Base-by-base conservation (phyloP, 192 early-diverging fungal genomes). In the Coemansia sp. region DNA sequence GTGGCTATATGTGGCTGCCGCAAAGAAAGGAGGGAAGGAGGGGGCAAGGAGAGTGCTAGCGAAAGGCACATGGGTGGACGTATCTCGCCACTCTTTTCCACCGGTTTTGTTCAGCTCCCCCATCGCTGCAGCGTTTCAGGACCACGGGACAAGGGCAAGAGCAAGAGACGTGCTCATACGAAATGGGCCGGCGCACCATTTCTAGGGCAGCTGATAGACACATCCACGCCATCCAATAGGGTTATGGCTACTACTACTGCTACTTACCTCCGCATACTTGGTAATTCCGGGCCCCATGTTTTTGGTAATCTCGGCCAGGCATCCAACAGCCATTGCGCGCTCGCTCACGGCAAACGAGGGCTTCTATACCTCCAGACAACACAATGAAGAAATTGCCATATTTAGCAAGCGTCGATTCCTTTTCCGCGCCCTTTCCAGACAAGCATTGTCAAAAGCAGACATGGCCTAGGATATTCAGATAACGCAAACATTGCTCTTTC, bases 321-420 rank as follows among this genome's bases (percentile, higher is more conserved):
- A 93, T 10, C 94, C 94, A 42, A 94, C 86, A 8, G 93, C 91
- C 93, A 95, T 94, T 39, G 90, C 92, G 37, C 94, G 90, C 71
- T 96, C 94, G 53, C 87, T 84, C 23, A 83, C 75, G 3, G 87
- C 85, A 63, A 87, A 85, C 18, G 84, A 65, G 37, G 86, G 75
- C 71, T 68, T 85, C 83, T 92, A 92, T 66, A 42, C 5, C 37
- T 77, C 65, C n/a, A 67, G 16, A 68, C 23, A 63, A 41, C 60
- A 12, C 56, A 65, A 20, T 38, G 13, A 20, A 60, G 18, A 26
- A 37, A 16, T 16, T 18, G 36, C 25, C 48, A 34, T 9, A 10
- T 25, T 39, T 37, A 39, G 33, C 35, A 61, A 16, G 42, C 53
- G 35, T 13, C 43, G 23, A n/a, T 20, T 39, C 16, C 13, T 5